Percentiles rank a stretch among this genome's conserved stretches.
These are phyloP conservation scores for Ophiocordyceps camponoti-floridani DNA, from an alignment of 2,329 filamentous ascomycete species.

Conservation along the genomic window DNA sequence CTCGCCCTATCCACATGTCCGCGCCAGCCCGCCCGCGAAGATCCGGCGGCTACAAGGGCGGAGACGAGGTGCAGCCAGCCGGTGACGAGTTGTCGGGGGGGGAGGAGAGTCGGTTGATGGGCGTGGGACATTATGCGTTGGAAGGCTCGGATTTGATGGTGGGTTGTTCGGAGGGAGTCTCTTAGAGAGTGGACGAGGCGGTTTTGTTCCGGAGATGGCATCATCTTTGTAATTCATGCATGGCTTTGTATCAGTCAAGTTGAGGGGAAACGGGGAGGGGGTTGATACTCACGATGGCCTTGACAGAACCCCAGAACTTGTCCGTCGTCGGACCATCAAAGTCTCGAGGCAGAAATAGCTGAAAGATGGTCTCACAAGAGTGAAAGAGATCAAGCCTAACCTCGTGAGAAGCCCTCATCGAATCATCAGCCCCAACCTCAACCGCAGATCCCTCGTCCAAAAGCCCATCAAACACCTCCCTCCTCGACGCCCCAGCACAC, in stretches of 20 bases:
- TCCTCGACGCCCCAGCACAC: slow-evolving; percentile 7
- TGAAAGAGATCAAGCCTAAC: slow-evolving; percentile 21
- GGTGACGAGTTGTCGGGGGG: slow-evolving; percentile 18
- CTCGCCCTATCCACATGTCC: slow-evolving; percentile 13
- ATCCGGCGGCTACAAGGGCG: slow-evolving; percentile 13
- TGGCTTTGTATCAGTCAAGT: neutral
- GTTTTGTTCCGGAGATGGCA: slow-evolving; percentile 4
- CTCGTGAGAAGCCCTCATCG: slow-evolving; percentile 11
- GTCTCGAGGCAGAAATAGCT: slow-evolving; percentile 21
- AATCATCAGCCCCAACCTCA: slow-evolving; percentile 8
- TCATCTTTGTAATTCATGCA: neutral
- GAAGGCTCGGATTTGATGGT: slow-evolving; percentile 10
- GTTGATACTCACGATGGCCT: slow-evolving; percentile 10
- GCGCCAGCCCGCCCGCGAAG: slow-evolving; percentile 6
- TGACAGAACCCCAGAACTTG: slow-evolving; percentile 27
- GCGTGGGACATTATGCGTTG: slow-evolving; percentile 12
- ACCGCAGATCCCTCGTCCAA: slow-evolving; percentile 6
- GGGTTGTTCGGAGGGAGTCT: slow-evolving; percentile 6
- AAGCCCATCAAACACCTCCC: slow-evolving; percentile 8
- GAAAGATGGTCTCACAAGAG: slow-evolving; percentile 19
- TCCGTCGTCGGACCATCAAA: slow-evolving; percentile 17
- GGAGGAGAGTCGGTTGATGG: slow-evolving; percentile 8
- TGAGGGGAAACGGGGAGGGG: neutral
- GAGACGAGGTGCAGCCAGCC: slow-evolving; percentile 25
- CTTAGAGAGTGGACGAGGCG: slow-evolving; percentile 1